Percentiles rank a stretch among this genome's conserved stretches.
phyloP scores from a whole-genome alignment of 345 rosid species.

The Brassica cretica region DNA sequence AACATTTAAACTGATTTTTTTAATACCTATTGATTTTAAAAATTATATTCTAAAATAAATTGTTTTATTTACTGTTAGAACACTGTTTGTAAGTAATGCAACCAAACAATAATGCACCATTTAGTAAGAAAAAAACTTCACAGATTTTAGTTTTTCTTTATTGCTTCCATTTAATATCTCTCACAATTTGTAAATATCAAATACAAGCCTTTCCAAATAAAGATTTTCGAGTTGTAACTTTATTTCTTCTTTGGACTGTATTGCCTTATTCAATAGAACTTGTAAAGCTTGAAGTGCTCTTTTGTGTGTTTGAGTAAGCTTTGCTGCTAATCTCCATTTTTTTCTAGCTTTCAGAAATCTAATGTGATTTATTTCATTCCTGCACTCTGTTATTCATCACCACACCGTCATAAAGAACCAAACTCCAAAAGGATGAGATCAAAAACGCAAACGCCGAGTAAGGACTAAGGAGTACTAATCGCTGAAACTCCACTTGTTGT shows the following conservation, averaged over 20 bases:
- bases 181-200: neutral
- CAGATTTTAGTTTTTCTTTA: neutral
- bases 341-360: neutral
- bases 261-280: neutral
- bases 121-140: neutral
- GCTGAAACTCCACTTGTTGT: conserved; percentile 16
- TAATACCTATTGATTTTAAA: too few species aligned
- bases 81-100: neutral
- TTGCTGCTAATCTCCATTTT: too few species aligned
- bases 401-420: conserved; percentile 21
- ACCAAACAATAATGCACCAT: neutral
- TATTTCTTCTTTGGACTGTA: conserved; percentile 8
- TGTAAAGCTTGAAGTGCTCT: neutral
- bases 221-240: conserved; percentile 4
- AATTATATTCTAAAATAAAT: too few species aligned
- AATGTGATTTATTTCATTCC: neutral
- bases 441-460: neutral
- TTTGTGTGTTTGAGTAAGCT: neutral
- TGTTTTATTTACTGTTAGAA: too few species aligned
- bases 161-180: neutral
- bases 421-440: conserved; percentile 17
- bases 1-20: too few species aligned
- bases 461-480: neutral
- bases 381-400: conserved; percentile 15
- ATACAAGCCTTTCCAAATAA: neutral